Evolutionary conservation across 2,329 filamentous ascomycete species (phyloP).

Genomic region (Sarocladium strictum): DNA sequence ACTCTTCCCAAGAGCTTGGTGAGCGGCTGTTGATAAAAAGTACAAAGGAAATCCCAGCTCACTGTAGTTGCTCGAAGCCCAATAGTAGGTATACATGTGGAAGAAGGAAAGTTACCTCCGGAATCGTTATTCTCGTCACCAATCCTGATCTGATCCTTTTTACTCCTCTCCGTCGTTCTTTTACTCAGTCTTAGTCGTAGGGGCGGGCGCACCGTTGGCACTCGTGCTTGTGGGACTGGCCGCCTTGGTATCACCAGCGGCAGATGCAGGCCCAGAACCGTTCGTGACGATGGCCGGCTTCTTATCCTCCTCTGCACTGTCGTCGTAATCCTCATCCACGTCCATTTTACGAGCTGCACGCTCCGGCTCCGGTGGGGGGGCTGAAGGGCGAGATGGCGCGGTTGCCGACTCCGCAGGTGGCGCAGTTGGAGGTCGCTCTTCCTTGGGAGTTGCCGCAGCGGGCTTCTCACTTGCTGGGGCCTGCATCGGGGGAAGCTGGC

Average conservation of each 20-base stretch:
- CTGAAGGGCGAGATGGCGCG: slow-evolving; percentile 27
- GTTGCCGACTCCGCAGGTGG: slow-evolving; percentile 22
- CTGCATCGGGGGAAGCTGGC: slow-evolving; percentile 59
- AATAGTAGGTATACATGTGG: slow-evolving; percentile 2
- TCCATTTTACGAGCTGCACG: slow-evolving; percentile 89
- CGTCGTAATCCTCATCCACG: slow-evolving; percentile 95
- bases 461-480: slow-evolving; percentile 44
- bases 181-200: slow-evolving; percentile 42
- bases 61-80: neutral
- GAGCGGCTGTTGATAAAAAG: neutral
- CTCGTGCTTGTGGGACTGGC: slow-evolving; percentile 39
- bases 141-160: neutral
- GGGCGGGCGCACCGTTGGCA: slow-evolving; percentile 37
- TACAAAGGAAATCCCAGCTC: slow-evolving; percentile 1
- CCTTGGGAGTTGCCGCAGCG: slow-evolving; percentile 36
- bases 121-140: slow-evolving; percentile 4
- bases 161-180: slow-evolving; percentile 6
- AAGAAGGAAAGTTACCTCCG: slow-evolving; percentile 10
- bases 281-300: slow-evolving; percentile 41
- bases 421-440: slow-evolving; percentile 49
- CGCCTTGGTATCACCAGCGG: slow-evolving; percentile 46
- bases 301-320: slow-evolving; percentile 83
- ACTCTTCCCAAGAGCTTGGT: neutral
- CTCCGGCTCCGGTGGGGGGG: slow-evolving; percentile 62
- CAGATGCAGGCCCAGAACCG: slow-evolving; percentile 39